Base-by-base conservation (phyloP, 805 yeast genomes). In the Wickerhamomyces hampshirensis region DNA sequence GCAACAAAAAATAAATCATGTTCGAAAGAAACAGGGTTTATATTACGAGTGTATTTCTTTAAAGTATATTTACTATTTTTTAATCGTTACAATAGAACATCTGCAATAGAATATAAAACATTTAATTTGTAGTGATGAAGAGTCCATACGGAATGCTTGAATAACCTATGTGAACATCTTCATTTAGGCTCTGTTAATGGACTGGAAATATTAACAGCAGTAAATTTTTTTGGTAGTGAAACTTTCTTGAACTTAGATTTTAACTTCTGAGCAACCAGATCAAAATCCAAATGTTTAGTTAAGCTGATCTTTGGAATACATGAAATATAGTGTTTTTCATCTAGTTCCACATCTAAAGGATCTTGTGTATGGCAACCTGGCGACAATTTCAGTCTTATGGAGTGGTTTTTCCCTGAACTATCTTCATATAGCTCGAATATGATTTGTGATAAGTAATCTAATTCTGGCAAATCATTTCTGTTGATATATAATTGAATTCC, bases 311-410 rank as follows among this genome's bases (percentile, higher is more conserved):
- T 77, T 31, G 97, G 95, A 50, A 93, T 93, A 55, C 97, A 91
- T 18, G 96, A 89, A 44, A 93, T 93, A 62, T 93, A 91, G 62
- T 93, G 99, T 56, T 87, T 89, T 31, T 87, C 91, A 62, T 93
- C 98, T 31, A 93, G 69, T 60, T 91, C 96, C 31, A 94, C 95
- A 62, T 93, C 99, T 46, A 93, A 70, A 18, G 99, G 98, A 60
- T 91, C 96, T 53, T 88, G 95, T 0, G 98, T 89, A 62, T 93
- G 97, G 61, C 98, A 93, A 15, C 99, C 99, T 1, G 98, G 98
- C 5, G 96, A 84, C 49, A 93, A 70, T n/a, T 91, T 82, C 42
- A 93, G 71, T 53, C 98, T 73, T 38, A 93, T 83, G 5, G 96
- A 83, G 58, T 91, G 96, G 52, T 84, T 82, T 60, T 86, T 85